Base-by-base conservation (phyloP, 768 basidiomycete genomes). In the Cystoderma amianthinum region DNA sequence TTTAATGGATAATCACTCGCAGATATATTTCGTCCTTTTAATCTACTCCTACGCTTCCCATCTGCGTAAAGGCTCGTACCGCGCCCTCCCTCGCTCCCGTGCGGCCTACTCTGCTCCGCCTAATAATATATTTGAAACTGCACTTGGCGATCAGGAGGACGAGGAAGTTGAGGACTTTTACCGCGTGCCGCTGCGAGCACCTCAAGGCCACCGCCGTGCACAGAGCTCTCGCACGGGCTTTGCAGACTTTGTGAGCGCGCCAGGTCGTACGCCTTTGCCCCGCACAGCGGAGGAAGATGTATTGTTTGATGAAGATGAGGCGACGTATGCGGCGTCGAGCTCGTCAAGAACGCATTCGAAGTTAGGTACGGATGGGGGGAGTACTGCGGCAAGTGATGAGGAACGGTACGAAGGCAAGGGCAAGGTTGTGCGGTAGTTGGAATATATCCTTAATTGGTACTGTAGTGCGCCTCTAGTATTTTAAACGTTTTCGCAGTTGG, bases 1-100 rank as follows among this genome's bases (percentile, higher is more conserved):
- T 23, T n/a, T n/a, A 25, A 38, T 48, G 20, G 18, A 38, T 47
- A 42, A 49, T 36, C 32, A 38, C 33, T 25, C 32, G n/a, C 43
- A 97, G 95, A 70, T 95, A 42, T 99, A 96, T 68, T 93, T 99
- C 61, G 84, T 85, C 33, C 64, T 86, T 32, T 62, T 93, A 42
- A 66, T 98, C 21, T 99, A 98, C 62, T 97, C 95, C 11, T 97
- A 88, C 59, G 93, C 92, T 2, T 69, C 78, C 2, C 96, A 97
- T 60, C 82, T 98, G 40, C 87, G 93, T 34, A 85, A 85, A 53
- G 89, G 92, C 35, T 86, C 89, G 17, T 97, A 94, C 56, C 85
- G 87, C 48, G 68, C 82, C 11, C 79, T 99, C 33, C 82, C 87
- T 10, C 65, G 71, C 39, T 67, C 69, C 13, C 75, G 75, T 38